These are phyloP conservation scores for Phaeolepiota aurea DNA, from an alignment of 768 basidiomycete species.

Conservation along the genomic window DNA sequence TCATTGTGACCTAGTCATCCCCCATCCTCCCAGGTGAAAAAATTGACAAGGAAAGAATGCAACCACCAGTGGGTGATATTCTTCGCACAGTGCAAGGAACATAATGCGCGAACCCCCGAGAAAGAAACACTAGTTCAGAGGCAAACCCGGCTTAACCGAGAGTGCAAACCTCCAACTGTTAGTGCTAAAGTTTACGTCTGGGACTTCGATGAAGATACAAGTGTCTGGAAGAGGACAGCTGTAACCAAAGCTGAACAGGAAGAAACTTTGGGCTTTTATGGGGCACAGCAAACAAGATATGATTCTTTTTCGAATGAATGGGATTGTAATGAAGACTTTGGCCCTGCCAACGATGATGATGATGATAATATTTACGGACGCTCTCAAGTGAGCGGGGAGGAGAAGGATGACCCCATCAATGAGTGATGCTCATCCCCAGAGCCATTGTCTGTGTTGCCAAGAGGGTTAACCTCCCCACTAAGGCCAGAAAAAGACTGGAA, in stretches of 20 bases:
- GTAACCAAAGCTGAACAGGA: not conserved
- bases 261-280: not conserved
- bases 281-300: not conserved
- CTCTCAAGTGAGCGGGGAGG: no score
- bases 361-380: not conserved
- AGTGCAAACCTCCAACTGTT: not conserved
- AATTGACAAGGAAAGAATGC: not conserved
- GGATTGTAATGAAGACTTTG: not conserved
- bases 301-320: not conserved
- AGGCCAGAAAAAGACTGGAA: not conserved
- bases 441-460: not conserved
- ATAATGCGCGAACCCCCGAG: not conserved
- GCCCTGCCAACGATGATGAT: not conserved
- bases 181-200: slow-evolving; percentile 7
- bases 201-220: not conserved
- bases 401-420: not conserved
- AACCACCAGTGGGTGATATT: not conserved
- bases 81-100: not conserved
- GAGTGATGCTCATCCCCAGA: not conserved
- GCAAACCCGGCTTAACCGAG: not conserved
- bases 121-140: not conserved
- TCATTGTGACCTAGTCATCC: no score
- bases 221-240: not conserved
- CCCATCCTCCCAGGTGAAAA: no score
- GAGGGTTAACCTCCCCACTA: not conserved